Base-by-base conservation (phyloP, 805 yeast species). In the Wickerhamiella allomyrinae region DNA sequence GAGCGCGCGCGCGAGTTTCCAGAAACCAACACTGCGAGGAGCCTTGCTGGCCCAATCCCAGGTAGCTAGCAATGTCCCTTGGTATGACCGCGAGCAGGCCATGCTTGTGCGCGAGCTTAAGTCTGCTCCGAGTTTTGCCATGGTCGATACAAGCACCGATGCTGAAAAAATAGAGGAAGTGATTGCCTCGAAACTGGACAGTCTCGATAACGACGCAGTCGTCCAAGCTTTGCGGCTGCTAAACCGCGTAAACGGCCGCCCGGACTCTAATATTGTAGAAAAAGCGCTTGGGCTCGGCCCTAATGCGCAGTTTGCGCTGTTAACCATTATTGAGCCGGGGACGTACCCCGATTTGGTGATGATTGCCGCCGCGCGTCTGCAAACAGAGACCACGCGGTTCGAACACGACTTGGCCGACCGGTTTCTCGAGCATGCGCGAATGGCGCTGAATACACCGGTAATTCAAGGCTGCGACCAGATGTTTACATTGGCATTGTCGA, bases 21-120 rank as follows among this genome's bases (percentile, higher is more conserved):
- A 23, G 10, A 24, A 20, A 7, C 41, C 45, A 1, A 7, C 44
- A 3, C 31, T 47, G 2, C 39, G 35, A 5, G 54, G 51, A 7
- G 54, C 56, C 11, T 37, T 52, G 11, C n/a, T 50, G 4, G 46
- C 52, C 2, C 40, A 47, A 14, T 34, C 22, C 6, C 41, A 41
- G 9, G 37, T 34, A 0, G 44, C 29, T 6, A 15, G 19, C 17
- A 45, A 37, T 5, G 17, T 20, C 19, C 39, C 39, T 11, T 46
- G 49, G 42, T 52, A 42, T 25, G 47, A 39, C 13, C 29, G 44
- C 4, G 29, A 43, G 13, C 55, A 52, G 41, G 29, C 38, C 7
- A 22, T 39, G 13, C 34, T 49, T n/a, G 31, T 40, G 2, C n/a
- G 34, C 1, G 42, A 45, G 25, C 44, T 43, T 7, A 41, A 39